These are phyloP conservation scores for Penicillium frequentans DNA, from an alignment of 2,329 filamentous ascomycete species.

Conservation along the genomic window DNA sequence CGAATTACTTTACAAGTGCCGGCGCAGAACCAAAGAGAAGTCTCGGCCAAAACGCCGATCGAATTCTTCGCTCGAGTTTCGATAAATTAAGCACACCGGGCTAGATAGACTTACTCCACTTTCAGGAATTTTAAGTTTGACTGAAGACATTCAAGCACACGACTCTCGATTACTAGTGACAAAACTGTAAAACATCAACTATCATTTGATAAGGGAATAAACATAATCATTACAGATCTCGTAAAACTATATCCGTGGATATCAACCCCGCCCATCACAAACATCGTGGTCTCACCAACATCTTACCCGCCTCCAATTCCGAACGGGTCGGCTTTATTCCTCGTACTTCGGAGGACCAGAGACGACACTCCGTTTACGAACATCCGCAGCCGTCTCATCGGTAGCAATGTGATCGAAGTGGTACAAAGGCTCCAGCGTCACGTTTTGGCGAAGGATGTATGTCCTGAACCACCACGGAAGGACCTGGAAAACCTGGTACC, in stretches of 20 bases:
- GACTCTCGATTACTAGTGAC: neutral
- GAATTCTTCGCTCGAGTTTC: neutral
- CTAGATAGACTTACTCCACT: neutral
- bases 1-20: neutral
- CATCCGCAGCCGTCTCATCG: neutral
- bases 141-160: neutral
- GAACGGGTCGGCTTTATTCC: neutral
- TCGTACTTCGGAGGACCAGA: neutral
- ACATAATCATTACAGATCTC: neutral
- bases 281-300: neutral
- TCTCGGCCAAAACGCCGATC: neutral
- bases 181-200: neutral
- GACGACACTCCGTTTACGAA: neutral
- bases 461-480: conserved; percentile 62
- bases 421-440: conserved; percentile 51
- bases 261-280: too few relatives aligned
- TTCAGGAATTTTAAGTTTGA: neutral
- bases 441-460: conserved; percentile 53
- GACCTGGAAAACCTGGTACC: conserved; percentile 56
- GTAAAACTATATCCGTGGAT: neutral
- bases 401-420: conserved; percentile 37
- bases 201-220: neutral
- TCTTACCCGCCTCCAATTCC: neutral
- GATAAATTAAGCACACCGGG: neutral
- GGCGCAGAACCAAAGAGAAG: neutral